Evolutionary conservation across 176 grass and related monocot species (phyloP).

Genomic region (Musa itinerans): DNA sequence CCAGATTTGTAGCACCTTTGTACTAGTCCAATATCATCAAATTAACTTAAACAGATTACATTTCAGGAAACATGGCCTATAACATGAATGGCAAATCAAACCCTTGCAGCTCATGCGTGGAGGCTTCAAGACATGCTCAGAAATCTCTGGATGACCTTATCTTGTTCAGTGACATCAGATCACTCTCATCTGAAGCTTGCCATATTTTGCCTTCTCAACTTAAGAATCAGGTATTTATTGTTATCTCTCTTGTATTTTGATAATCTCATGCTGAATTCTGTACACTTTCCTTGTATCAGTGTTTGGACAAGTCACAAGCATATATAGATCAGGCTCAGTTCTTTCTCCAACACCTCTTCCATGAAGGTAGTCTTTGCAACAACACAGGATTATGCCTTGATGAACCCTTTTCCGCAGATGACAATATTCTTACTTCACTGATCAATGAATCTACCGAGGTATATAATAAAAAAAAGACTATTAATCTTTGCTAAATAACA

Average conservation of each 20-base stretch:
- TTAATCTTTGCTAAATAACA: background rate
- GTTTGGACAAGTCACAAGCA: background rate
- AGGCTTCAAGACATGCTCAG: slow-evolving; percentile 1
- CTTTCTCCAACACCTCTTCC: background rate
- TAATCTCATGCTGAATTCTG: background rate
- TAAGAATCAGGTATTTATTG: background rate
- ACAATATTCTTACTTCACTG: background rate
- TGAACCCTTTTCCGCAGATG: background rate
- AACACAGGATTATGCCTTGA: background rate
- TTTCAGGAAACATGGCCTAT: background rate
- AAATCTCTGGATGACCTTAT: background rate
- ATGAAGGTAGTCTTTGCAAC: background rate
- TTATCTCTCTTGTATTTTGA: background rate
- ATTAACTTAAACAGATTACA: background rate
- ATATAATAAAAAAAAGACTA: background rate
- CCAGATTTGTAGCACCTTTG: background rate
- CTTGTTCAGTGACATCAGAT: background rate
- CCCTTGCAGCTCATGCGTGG: background rate
- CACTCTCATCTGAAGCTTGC: background rate
- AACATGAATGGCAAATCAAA: background rate
- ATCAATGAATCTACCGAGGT: background rate
- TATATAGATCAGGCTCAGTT: background rate
- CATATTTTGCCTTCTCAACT: slow-evolving; percentile 2
- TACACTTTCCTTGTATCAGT: background rate
- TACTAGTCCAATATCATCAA: background rate